Evolutionary conservation across 2,329 filamentous ascomycete genomes (phyloP).

Genomic region (Talaromyces sp.): DNA sequence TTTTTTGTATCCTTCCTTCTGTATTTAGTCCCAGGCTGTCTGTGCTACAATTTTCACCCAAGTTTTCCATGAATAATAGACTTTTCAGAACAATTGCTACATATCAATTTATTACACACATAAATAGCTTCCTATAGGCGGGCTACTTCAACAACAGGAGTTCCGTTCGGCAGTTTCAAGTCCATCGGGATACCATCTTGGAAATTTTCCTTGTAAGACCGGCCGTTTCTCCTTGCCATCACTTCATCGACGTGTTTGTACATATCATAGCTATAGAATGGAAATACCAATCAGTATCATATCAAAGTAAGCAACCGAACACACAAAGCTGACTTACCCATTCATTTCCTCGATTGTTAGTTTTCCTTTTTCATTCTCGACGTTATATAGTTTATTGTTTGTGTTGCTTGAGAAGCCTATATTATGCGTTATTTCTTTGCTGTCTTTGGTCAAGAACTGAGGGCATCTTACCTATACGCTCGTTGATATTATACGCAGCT

Average conservation of each 20-base stretch:
- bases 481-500: slow-evolving; percentile 58
- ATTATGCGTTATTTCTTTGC: neutral
- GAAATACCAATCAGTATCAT: slow-evolving; percentile 3
- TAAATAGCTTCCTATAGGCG: neutral
- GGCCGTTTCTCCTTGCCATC: slow-evolving; percentile 25
- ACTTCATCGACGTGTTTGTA: slow-evolving; percentile 51
- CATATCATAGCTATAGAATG: slow-evolving; percentile 51
- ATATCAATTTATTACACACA: neutral
- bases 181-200: neutral
- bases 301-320: neutral
- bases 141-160: neutral
- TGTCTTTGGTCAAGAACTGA: neutral
- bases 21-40: neutral
- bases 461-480: slow-evolving; percentile 49
- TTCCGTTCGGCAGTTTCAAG: neutral
- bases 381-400: slow-evolving; percentile 53
- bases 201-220: neutral
- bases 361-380: slow-evolving; percentile 56
- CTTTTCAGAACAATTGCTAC: too few species aligned
- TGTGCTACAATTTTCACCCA: too few species aligned
- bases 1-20: neutral
- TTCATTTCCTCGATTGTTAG: slow-evolving; percentile 69
- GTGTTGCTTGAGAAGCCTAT: slow-evolving; percentile 56
- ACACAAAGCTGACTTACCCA: slow-evolving; percentile 38
- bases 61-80: too few species aligned